phyloP scores from a whole-genome alignment of 805 yeast species.

The Candida boleticola region DNA sequence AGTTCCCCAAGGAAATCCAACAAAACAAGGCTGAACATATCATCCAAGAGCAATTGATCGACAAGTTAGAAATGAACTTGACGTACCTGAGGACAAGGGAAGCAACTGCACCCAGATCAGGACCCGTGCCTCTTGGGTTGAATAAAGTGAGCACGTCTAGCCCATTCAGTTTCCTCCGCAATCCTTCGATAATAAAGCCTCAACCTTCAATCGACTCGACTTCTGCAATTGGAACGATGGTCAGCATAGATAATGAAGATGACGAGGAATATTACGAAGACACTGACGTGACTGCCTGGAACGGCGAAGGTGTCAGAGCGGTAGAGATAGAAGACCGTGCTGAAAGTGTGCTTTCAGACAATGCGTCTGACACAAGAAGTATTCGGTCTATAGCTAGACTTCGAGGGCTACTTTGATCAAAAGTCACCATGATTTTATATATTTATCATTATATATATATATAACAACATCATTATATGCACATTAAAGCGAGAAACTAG shows the following conservation, averaged over 20 bases:
- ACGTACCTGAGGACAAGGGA: not conserved
- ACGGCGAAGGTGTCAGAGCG: conserved; percentile 1
- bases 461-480: no score
- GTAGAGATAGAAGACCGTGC: not conserved
- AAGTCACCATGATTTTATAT: no score
- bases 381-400: conserved; percentile 2
- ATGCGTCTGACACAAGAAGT: conserved; percentile 5
- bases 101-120: not conserved
- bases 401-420: not conserved
- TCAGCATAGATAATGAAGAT: conserved; percentile 1
- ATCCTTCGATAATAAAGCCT: not conserved
- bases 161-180: not conserved
- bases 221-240: conserved; percentile 12
- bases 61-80: conserved; percentile 8
- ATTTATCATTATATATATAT: no score
- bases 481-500: no score
- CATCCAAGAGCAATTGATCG: conserved; percentile 3
- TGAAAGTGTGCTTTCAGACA: not conserved
- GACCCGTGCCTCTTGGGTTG: not conserved
- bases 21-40: not conserved
- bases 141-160: not conserved
- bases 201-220: conserved; percentile 5
- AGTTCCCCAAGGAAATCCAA: conserved; percentile 12
- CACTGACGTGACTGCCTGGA: conserved; percentile 4
- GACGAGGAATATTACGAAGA: not conserved